These are phyloP conservation scores for Yarrowia hollandica DNA, from an alignment of 805 yeast genomes.

Conservation along the genomic window DNA sequence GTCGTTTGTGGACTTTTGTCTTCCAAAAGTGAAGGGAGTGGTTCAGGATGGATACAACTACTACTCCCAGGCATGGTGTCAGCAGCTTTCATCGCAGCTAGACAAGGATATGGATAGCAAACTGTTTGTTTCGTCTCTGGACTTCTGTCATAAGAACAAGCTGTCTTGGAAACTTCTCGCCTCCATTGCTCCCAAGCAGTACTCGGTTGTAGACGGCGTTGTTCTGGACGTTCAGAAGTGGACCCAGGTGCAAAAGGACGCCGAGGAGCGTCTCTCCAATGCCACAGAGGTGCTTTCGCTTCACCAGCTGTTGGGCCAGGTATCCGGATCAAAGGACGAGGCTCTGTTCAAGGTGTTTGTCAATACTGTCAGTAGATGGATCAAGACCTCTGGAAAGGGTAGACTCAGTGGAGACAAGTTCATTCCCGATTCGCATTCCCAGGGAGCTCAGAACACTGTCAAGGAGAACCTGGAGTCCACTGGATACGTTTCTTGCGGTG, in stretches of 20 bases:
- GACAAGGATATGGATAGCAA: not conserved
- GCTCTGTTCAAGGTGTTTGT: not conserved
- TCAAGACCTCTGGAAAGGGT: not conserved
- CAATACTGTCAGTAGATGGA: not conserved
- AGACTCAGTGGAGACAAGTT: constrained; percentile 4
- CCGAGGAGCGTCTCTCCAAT: not conserved
- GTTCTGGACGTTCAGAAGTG: not conserved
- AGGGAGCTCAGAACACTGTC: constrained; percentile 10
- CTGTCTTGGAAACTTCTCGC: constrained; percentile 17
- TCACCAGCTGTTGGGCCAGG: not conserved
- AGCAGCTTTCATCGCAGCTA: not conserved
- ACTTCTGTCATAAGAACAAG: constrained; percentile 13
- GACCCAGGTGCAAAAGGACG: not conserved
- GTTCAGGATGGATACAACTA: constrained; percentile 13
- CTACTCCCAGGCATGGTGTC: constrained; percentile 20
- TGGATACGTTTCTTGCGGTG: not conserved
- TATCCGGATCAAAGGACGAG: not conserved
- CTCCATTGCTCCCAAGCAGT: not conserved
- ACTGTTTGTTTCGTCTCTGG: constrained; percentile 8
- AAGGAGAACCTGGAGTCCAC: not conserved
- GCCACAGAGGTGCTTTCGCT: not conserved
- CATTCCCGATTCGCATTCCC: constrained; percentile 9
- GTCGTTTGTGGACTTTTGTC: constrained; percentile 5
- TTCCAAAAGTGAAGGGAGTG: constrained; percentile 8
- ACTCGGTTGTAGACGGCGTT: constrained; percentile 18